These are phyloP conservation scores for Paraglomus occultum DNA, from an alignment of 192 early-diverging fungal species.

Conservation along the genomic window DNA sequence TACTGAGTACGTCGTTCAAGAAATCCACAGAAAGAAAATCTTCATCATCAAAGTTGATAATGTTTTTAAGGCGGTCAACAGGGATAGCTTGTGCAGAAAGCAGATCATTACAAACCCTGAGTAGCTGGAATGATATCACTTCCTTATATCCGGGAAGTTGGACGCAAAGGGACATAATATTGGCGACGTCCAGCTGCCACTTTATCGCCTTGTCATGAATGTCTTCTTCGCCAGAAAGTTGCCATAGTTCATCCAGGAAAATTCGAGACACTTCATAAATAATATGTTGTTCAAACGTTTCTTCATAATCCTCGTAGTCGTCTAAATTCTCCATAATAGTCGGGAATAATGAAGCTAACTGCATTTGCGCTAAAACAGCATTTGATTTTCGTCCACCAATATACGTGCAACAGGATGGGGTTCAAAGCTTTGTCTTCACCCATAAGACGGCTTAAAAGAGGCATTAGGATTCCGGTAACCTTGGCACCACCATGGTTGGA, in stretches of 20 bases:
- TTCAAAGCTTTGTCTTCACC: constrained; percentile 1
- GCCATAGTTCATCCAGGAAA: background rate
- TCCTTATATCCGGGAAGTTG: background rate
- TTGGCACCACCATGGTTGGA: background rate
- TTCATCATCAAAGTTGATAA: background rate
- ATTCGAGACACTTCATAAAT: constrained; percentile 9
- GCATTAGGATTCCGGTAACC: background rate
- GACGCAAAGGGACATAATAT: constrained; percentile 11
- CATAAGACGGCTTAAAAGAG: constrained; percentile 1
- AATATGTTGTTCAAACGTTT: background rate
- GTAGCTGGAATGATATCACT: background rate
- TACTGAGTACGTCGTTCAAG: background rate
- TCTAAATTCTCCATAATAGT: constrained; percentile 12
- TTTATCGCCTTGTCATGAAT: background rate
- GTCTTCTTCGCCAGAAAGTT: background rate
- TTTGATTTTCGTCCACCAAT: constrained; percentile 29
- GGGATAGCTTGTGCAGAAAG: constrained; percentile 4
- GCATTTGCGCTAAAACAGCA: constrained; percentile 18
- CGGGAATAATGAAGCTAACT: constrained; percentile 4
- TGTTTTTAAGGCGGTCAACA: constrained; percentile 1
- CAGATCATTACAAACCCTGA: constrained; percentile 22
- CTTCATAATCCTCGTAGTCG: background rate
- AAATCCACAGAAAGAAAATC: background rate
- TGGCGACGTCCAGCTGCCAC: constrained; percentile 10
- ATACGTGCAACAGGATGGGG: constrained; percentile 5